Percentiles rank a stretch among this genome's conserved stretches.
These are phyloP conservation scores for Boletus rubropictus DNA, from an alignment of 768 basidiomycete species.

Conservation along the genomic window DNA sequence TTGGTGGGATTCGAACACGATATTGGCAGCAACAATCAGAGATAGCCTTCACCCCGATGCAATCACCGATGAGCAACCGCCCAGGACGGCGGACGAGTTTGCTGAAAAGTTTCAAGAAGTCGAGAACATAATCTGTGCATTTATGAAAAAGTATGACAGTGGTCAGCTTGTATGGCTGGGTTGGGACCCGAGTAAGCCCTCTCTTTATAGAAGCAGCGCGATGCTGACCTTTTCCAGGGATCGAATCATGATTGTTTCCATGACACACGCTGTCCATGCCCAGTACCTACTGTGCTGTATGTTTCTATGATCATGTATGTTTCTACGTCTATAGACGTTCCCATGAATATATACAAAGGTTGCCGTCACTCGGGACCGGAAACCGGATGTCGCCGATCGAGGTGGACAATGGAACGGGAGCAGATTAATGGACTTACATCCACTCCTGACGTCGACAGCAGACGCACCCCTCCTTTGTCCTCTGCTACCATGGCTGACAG, in stretches of 20 bases:
- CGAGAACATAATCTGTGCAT: conserved; percentile 17
- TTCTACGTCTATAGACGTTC: background rate
- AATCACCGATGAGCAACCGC: conserved; percentile 1
- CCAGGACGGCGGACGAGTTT: conserved; percentile 23
- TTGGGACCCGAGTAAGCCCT: conserved; percentile 24
- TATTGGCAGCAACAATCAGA: conserved; percentile 12
- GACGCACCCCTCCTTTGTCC: conserved; percentile 8
- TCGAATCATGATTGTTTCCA: conserved; percentile 3
- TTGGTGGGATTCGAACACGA: background rate
- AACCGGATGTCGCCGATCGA: conserved; percentile 18
- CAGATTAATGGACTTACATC: background rate
- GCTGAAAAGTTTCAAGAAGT: conserved; percentile 11
- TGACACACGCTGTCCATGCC: background rate
- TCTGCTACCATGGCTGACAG: conserved; percentile 18
- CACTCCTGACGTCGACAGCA: conserved; percentile 9
- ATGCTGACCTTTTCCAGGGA: conserved; percentile 7
- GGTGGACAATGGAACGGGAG: conserved; percentile 18
- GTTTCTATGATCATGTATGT: conserved; percentile 13
- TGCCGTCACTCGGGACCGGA: conserved; percentile 5
- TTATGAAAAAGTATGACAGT: conserved; percentile 16
- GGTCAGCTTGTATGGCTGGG: conserved; percentile 22
- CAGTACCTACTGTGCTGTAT: conserved; percentile 10
- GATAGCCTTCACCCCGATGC: conserved; percentile 2
- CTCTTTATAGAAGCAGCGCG: background rate
- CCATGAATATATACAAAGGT: conserved; percentile 12